These are phyloP conservation scores for Ophiostoma quercus DNA, from an alignment of 2,329 filamentous ascomycete species.

Conservation along the genomic window DNA sequence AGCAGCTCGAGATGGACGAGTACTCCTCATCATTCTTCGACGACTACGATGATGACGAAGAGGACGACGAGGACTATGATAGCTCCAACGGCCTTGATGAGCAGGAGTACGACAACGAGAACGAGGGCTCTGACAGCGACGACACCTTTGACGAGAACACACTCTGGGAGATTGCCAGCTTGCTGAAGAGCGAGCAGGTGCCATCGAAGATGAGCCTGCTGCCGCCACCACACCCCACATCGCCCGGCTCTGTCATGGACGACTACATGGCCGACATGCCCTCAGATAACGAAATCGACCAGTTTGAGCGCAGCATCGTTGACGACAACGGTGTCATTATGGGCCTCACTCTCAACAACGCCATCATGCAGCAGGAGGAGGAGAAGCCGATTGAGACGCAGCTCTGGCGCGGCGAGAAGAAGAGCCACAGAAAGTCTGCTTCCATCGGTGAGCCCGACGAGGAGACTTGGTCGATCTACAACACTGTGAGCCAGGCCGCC, in stretches of 20 bases:
- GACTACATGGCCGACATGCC: conserved; percentile 35
- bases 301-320: conserved; percentile 26
- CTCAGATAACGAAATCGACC: conserved; percentile 33
- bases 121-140: conserved; percentile 35
- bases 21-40: conserved; percentile 55
- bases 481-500: conserved; percentile 27
- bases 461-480: conserved; percentile 37
- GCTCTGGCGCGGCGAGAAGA: conserved; percentile 20
- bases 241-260: conserved; percentile 31
- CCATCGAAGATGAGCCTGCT: conserved; percentile 50
- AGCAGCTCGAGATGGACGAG: conserved; percentile 38
- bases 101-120: conserved; percentile 36
- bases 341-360: conserved; percentile 32
- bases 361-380: not conserved
- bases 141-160: conserved; percentile 58
- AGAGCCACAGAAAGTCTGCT: conserved; percentile 19
- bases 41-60: conserved; percentile 51
- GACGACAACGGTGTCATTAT: conserved; percentile 30
- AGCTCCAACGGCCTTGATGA: conserved; percentile 37
- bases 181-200: conserved; percentile 49
- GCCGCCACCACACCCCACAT: conserved; percentile 31
- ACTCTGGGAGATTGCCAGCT: conserved; percentile 58
- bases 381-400: conserved; percentile 10
- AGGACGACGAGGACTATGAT: conserved; percentile 32
- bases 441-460: conserved; percentile 35